Conservation (phyloP, 495 filamentous ascomycete genomes). For the Poronia punctata region DNA sequence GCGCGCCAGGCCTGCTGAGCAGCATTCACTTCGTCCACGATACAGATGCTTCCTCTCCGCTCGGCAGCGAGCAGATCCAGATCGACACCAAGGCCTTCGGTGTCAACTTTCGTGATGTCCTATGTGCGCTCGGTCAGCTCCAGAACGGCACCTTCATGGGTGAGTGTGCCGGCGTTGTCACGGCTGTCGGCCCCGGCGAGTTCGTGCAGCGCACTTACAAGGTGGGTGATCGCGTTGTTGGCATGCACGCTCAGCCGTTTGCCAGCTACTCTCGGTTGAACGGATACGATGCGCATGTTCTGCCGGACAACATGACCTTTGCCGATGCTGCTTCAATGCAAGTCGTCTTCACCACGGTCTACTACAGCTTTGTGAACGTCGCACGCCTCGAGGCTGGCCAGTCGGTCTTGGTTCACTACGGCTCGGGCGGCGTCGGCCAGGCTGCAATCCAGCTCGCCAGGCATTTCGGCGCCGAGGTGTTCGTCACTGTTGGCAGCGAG, state of each 20-base stretch:
- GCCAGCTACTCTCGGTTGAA: conserved; percentile 7
- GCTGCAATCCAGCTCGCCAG: conserved; percentile 44
- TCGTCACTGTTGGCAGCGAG: conserved; percentile 33
- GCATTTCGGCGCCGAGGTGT: conserved; percentile 40
- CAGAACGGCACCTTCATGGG: conserved; percentile 30
- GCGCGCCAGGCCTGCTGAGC: conserved; percentile 26
- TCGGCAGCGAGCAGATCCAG: conserved; percentile 32
- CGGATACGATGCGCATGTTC: conserved; percentile 9
- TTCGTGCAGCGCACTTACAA: conserved; percentile 2
- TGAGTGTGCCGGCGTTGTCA: conserved; percentile 30
- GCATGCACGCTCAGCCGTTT: conserved; percentile 4
- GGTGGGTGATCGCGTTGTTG: conserved; percentile 17
- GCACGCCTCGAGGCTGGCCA: conserved; percentile 32
- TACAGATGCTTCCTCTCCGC: conserved; percentile 5
- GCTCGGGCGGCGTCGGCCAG: conserved; percentile 43
- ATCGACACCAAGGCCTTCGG: conserved; percentile 35
- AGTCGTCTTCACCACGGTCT: conserved; percentile 46
- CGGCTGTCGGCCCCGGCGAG: conserved; percentile 4
- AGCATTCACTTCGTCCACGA: conserved; percentile 26
- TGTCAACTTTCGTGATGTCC: conserved; percentile 40
- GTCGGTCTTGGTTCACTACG: conserved; percentile 45
- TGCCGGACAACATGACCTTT: conserved; percentile 42
- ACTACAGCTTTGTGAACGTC: conserved; percentile 37
- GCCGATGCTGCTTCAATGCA: conserved; percentile 45
- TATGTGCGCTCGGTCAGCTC: conserved; percentile 44